phyloP scores from a whole-genome alignment of 2,329 filamentous ascomycete genomes.

The Bipolaris oryzae region DNA sequence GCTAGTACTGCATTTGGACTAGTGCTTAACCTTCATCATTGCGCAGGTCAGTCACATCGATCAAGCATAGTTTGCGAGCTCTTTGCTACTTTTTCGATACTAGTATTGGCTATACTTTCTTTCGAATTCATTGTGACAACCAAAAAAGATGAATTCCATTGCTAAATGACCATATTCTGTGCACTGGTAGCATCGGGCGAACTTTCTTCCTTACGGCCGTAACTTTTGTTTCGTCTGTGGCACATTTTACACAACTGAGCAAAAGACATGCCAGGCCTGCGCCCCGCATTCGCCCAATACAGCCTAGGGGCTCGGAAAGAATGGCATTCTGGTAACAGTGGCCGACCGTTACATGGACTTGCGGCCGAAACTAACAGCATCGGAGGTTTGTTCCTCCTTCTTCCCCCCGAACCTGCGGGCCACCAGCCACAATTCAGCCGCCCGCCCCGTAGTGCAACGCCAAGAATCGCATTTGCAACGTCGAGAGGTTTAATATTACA shows the following conservation, averaged over 20 bases:
- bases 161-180: not conserved
- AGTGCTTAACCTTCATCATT: not conserved
- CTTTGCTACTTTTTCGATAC: not conserved
- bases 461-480: too few species aligned
- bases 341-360: not conserved
- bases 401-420: too few species aligned
- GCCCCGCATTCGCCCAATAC: not conserved
- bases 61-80: too few species aligned
- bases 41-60: not conserved
- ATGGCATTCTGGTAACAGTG: not conserved
- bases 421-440: not conserved
- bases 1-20: conserved; percentile 4
- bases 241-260: not conserved
- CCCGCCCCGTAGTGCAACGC: too few species aligned
- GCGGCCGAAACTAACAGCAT: conserved; percentile 2
- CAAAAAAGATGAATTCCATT: too few species aligned
- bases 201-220: not conserved
- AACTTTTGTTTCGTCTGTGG: not conserved
- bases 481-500: too few species aligned
- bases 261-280: not conserved
- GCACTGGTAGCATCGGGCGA: not conserved
- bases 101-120: not conserved
- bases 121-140: too few species aligned
- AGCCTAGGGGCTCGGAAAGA: not conserved
- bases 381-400: not conserved